Percentiles rank a stretch among this genome's conserved stretches.
These are phyloP conservation scores for Penicillium olsonii DNA, from an alignment of 2,329 filamentous ascomycete species.

Conservation along the genomic window DNA sequence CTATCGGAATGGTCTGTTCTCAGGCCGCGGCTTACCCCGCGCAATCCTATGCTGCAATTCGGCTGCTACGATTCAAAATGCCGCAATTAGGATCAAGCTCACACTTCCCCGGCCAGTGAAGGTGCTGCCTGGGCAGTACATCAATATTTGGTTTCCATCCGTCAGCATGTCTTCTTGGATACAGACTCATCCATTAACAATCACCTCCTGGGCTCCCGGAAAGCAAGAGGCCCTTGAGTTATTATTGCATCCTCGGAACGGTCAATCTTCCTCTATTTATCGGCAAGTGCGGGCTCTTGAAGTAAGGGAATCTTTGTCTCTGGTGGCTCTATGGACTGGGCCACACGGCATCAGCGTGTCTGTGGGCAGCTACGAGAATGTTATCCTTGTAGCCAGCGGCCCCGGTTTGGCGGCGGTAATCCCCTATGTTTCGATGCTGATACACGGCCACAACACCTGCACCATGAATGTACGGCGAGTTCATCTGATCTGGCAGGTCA, in stretches of 20 bases:
- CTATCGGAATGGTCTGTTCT: conserved; percentile 25
- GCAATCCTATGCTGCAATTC: conserved; percentile 20
- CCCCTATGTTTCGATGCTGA: conserved; percentile 39
- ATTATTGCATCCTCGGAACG: conserved; percentile 30
- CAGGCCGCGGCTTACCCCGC: conserved; percentile 17
- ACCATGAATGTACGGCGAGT: conserved; percentile 28
- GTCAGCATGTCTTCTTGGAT: conserved; percentile 26
- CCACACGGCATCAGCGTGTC: conserved; percentile 32
- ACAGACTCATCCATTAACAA: conserved; percentile 28
- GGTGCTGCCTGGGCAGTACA: conserved; percentile 30
- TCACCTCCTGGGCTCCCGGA: conserved; percentile 28
- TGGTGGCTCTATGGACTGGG: conserved; percentile 33
- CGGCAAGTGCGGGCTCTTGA: conserved; percentile 5
- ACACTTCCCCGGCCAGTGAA: conserved; percentile 15
- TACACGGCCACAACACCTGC: conserved; percentile 37
- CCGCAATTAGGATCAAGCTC: conserved; percentile 7
- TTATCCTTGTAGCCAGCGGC: conserved; percentile 35
- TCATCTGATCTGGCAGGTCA: conserved; percentile 39
- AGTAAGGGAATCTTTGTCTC: conserved; percentile 17
- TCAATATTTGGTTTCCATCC: conserved; percentile 31
- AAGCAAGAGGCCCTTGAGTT: conserved; percentile 33
- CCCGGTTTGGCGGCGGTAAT: conserved; percentile 35
- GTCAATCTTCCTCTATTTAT: conserved; percentile 31
- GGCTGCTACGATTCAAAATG: conserved; percentile 19
- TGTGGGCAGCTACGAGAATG: conserved; percentile 32